Evolutionary conservation across 23 red algal species (phyloP).

Genomic region (Cyanidiococcus yangmingshanensis): DNA sequence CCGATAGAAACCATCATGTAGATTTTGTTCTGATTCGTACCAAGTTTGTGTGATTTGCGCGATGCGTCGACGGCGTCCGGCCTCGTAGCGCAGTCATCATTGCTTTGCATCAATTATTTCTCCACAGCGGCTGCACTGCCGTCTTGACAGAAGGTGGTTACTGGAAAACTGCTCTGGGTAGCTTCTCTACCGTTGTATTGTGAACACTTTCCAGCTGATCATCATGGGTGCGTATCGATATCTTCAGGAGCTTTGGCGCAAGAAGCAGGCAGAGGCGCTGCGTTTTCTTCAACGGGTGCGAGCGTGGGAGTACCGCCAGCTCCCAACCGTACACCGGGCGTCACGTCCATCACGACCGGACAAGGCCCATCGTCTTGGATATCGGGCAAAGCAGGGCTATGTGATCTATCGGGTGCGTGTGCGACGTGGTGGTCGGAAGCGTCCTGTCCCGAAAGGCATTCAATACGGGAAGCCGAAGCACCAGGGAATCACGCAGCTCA

Average conservation of each 20-base stretch:
- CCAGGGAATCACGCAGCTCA: constrained; percentile 94
- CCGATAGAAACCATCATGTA: too few relatives aligned
- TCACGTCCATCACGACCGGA: constrained; percentile 78
- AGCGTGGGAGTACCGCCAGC: constrained; percentile 96
- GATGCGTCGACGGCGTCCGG: too few relatives aligned
- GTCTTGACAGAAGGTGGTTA: too few relatives aligned
- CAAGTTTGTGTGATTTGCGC: too few relatives aligned
- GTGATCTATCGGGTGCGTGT: constrained; percentile 90
- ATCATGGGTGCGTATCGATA: constrained; percentile 97
- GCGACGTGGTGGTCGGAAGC: constrained; percentile 89
- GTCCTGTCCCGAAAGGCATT: constrained; percentile 91
- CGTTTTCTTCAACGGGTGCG: constrained; percentile 86
- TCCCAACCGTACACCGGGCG: constrained; percentile 75
- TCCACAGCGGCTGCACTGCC: too few relatives aligned
- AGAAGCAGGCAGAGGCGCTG: constrained; percentile 96
- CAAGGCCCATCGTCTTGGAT: constrained; percentile 84
- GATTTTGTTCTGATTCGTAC: too few relatives aligned
- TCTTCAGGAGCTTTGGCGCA: constrained; percentile 85
- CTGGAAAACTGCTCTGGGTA: too few relatives aligned
- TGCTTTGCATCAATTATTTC: too few relatives aligned
- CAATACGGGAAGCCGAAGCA: constrained; percentile 99
- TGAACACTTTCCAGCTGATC: neutral
- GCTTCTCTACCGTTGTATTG: too few relatives aligned
- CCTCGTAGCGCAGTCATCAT: too few relatives aligned
- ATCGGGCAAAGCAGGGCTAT: constrained; percentile 88